Evolutionary conservation across 179 eudicot genomes (phyloP), one percentile per base, ranked within the genome.

Genomic region (Nepenthes alata): DNA sequence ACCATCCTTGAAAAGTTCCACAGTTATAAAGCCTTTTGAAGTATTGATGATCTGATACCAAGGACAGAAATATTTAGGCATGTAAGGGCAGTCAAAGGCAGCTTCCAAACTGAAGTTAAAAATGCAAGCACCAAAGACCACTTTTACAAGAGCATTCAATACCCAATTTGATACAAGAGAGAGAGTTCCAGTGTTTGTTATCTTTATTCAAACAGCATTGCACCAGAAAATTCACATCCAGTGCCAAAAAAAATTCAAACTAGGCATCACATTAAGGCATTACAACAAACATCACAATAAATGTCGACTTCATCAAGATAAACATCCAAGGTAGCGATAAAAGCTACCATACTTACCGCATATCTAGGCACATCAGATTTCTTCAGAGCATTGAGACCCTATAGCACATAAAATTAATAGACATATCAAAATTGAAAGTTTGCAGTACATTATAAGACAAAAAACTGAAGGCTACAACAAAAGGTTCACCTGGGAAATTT

Each of bases 1-100:
- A 60, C 85, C 87, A 59, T 94, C 91, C 79, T 85, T 87, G 81
- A 79, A 87, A 54, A 94, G 81, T 77, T 94, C 94, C 52, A 81
- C 89, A n/a, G 86, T 87, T 55, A 94, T 76, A 35, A 71, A 68
- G 58, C 99, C 97, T 81, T 90, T 94, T 3, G 91, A 80, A 56
- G 99, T 94, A 36, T 74, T 77, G 61, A 94, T 74, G 51, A 82
- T 72, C 99, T 89, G 63, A 6, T 12, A 34, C 35, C 9, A 45
- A 47, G 7, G 25, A 55, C 8, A 38, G 16, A 34, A 38, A 45
- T 1, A 68, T 13, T 41, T 38, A 57, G 59, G 63, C 2, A 55
- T 2, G 58, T 3, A 35, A 36, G 49, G 52, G 14, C 10, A 14
- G 7, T 35, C 4, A 9, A 9, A 57, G 34, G 53, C 53, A 50